Base-by-base conservation (phyloP, 2,329 filamentous ascomycete genomes). In the Macrophomina phaseolina region DNA sequence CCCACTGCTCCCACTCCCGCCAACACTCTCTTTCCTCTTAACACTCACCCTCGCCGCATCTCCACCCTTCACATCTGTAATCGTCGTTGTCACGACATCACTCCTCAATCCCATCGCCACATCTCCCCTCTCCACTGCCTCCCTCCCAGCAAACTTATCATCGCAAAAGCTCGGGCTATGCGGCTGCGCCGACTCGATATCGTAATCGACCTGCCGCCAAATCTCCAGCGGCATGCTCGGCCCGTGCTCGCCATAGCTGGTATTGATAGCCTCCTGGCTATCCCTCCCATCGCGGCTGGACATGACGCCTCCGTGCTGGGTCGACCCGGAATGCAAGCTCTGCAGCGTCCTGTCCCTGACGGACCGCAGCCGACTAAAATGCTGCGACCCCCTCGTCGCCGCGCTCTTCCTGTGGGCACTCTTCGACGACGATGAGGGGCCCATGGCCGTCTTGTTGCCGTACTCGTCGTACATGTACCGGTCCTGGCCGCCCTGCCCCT, bases 201-300 rank as follows among this genome's bases (percentile, higher is more conserved):
- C 66, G 42, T 64, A 67, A 28, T 67, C 66, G n/a, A 67, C 66
- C 8, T 67, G 58, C 9, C 61, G 58, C 66, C 66, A 67, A 32
- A 67, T 64, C 52, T 67, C 60, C 28, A 67, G 66, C 12, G 66
- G 66, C 40, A 62, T 51, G 38, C 18, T 42, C 14, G 18, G 16
- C 4, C 6, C 8, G 49, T 48, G n/a, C 5, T 40, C 56, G 34
- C 49, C 42, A 23, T 52, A 38, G 55, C 46, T 12, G n/a, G 30
- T 16, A 36, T 53, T 53, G 49, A 67, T 62, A n/a, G 56, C 56
- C 46, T 67, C 65, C 30, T 63, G 53, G 45, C 64, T 66, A 28
- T 40, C 32, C 32, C 49, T 49, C 28, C 11, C 5, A 36, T 45
- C 36, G 36, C 8, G 11, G 2, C 28, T 8, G 4, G 14, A 4